These are phyloP conservation scores for Populus alba DNA, from an alignment of 345 rosid genomes.

Conservation along the genomic window DNA sequence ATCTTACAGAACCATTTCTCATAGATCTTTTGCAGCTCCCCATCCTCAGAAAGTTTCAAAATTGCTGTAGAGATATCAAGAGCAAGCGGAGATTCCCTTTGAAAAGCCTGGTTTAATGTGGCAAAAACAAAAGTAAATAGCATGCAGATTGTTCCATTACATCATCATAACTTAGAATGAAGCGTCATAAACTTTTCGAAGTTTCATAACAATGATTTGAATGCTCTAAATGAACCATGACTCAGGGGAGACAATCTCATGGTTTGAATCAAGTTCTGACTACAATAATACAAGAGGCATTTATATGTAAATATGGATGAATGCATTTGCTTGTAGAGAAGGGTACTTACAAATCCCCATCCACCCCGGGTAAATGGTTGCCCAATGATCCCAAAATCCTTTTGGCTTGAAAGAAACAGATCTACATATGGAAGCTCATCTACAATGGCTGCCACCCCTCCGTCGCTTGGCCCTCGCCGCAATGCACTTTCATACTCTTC, in stretches of 20 bases:
- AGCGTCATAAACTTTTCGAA: neutral
- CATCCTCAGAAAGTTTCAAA: constrained; percentile 66
- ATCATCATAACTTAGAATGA: neutral
- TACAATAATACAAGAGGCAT: too few relatives aligned
- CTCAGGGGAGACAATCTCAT: neutral
- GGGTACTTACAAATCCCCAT: constrained; percentile 92
- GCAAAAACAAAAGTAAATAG: neutral
- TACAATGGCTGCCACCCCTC: constrained; percentile 85
- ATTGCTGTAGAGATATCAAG: constrained; percentile 84
- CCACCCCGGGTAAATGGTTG: constrained; percentile 71
- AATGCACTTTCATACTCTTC: constrained; percentile 69
- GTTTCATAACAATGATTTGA: neutral
- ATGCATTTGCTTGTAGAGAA: constrained; percentile 11
- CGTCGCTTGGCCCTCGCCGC: constrained; percentile 54
- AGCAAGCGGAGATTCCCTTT: constrained; percentile 67
- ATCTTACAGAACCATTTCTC: constrained; percentile 62
- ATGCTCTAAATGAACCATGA: neutral
- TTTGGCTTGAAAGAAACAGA: constrained; percentile 50
- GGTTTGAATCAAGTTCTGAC: neutral
- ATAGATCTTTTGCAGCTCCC: constrained; percentile 59
- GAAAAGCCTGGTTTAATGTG: constrained; percentile 56
- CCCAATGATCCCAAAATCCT: constrained; percentile 69
- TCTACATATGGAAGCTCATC: constrained; percentile 83
- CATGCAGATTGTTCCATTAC: neutral
- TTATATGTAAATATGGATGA: neutral